A percentile compares a stretch with the other conserved stretches of the same genome.
Evolutionary conservation across 2,329 filamentous ascomycete genomes (phyloP).

Genomic region (Dothidotthia symphoricarpi): DNA sequence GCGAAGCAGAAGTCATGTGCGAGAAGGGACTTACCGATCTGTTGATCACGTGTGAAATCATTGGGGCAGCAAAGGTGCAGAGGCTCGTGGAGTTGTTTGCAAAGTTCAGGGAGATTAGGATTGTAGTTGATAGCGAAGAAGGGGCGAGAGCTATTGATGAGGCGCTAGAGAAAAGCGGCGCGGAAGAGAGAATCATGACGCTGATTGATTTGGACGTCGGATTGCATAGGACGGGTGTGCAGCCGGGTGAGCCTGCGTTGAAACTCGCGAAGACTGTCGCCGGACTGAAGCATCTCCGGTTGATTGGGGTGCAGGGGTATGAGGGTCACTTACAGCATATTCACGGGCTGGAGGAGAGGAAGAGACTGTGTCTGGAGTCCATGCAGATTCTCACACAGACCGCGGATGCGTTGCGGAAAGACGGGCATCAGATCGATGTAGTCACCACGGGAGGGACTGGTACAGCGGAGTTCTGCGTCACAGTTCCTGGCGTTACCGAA

Average conservation of each 20-base stretch:
- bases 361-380: conserved; percentile 46
- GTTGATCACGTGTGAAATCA: conserved; percentile 54
- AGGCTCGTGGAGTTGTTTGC: conserved; percentile 48
- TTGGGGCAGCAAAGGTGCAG: conserved; percentile 49
- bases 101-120: conserved; percentile 42
- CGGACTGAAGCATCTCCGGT: conserved; percentile 39
- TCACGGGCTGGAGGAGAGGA: conserved; percentile 46
- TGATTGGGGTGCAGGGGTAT: conserved; percentile 55
- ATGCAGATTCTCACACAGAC: conserved; percentile 49
- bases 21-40: conserved; percentile 50
- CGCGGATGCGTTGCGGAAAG: conserved; percentile 44
- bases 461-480: conserved; percentile 55
- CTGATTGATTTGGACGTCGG: conserved; percentile 54
- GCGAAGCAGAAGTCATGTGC: conserved; percentile 43
- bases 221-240: conserved; percentile 51
- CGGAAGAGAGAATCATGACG: conserved; percentile 42
- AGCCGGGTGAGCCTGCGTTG: conserved; percentile 44
- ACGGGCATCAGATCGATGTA: conserved; percentile 49
- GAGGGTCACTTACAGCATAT: conserved; percentile 56
- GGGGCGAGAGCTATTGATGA: conserved; percentile 50
- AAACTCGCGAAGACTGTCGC: conserved; percentile 44
- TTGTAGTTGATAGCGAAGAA: conserved; percentile 51
- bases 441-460: conserved; percentile 56
- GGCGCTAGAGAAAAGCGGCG: conserved; percentile 40
- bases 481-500: conserved; percentile 53